Evolutionary conservation across 2,329 filamentous ascomycete species (phyloP), one percentile per base, ranked within the genome.

Genomic region (Colletotrichum australisinense): DNA sequence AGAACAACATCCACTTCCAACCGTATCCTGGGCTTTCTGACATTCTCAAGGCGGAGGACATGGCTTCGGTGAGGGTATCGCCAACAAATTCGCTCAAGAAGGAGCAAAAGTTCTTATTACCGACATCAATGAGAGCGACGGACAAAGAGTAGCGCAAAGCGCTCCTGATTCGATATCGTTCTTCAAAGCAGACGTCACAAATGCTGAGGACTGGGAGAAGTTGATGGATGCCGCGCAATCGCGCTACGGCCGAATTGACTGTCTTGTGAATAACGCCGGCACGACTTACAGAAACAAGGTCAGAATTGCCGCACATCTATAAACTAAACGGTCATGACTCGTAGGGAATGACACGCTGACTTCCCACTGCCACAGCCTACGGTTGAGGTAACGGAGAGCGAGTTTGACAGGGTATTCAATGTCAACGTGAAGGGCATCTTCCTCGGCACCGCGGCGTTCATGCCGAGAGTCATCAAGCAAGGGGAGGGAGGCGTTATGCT

Each of bases 341-440:
- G 19, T 5, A 14, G 9, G 9, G 12, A 19, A 26, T 19, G 8
- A 12, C 14, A 35, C 1, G 14, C 46, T 67, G n/a, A 59, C 26
- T 8, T 16, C n/a, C 5, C 12, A 9, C 38, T 16, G 4, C 19
- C 9, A 28, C 30, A 71, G 84, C 86, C 91, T 1, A 93, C 91
- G 0, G 81, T 87, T 32, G 86, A 91, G 0, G 92, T 93, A 2
- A 92, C 90, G 0, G 90, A 93, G 66, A 84, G 86, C 5, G 92
- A 94, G 60, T 94, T 92, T 73, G 90, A 93, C 76, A 84, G 87
- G 58, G 89, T 92, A 49, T 92, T 94, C 79, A 87, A 88, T 67
- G 91, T 93, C 73, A 94, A 94, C 75, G 90, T 94, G 74, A 93
- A 92, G 81, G 88, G 89, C 3, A 86, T 94, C 58, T 94, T 88